A percentile compares a stretch with the other conserved stretches of the same genome.
phyloP scores from a whole-genome alignment of 371 early-diverging fungal species.

The Parasitella parasitica region DNA sequence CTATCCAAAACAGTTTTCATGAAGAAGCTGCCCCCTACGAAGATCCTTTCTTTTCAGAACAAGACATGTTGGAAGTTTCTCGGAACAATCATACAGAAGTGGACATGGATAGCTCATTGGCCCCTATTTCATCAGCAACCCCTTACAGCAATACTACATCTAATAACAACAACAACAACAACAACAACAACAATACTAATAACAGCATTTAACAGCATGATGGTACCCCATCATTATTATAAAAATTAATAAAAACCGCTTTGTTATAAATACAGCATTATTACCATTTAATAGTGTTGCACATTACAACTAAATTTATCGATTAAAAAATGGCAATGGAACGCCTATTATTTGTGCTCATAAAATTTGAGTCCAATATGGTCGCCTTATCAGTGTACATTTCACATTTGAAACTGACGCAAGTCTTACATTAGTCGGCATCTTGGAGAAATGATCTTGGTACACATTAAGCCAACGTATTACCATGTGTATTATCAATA shows the following conservation, averaged over 20 bases:
- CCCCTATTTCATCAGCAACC: neutral
- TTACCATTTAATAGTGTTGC: no score
- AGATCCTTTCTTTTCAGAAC: constrained; percentile 21
- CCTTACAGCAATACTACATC: constrained; percentile 4
- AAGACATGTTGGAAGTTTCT: constrained; percentile 3
- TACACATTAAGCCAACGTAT: no score
- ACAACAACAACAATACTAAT: neutral
- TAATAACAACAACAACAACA: neutral
- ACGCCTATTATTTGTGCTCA: no score
- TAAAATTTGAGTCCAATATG: no score
- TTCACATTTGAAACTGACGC: neutral
- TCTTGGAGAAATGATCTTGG: neutral
- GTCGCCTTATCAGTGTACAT: neutral
- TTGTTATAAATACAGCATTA: neutral
- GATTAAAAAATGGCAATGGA: no score
- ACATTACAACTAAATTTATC: no score
- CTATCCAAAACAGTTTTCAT: neutral
- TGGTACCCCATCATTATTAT: neutral
- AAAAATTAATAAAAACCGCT: neutral
- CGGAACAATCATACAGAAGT: constrained; percentile 1
- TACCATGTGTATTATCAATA: neutral
- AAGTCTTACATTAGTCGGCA: neutral
- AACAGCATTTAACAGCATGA: neutral
- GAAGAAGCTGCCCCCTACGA: constrained; percentile 3
- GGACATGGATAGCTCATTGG: constrained; percentile 16